phyloP scores from a whole-genome alignment of 176 grass and related monocot species.

The Eleusine coracana region DNA sequence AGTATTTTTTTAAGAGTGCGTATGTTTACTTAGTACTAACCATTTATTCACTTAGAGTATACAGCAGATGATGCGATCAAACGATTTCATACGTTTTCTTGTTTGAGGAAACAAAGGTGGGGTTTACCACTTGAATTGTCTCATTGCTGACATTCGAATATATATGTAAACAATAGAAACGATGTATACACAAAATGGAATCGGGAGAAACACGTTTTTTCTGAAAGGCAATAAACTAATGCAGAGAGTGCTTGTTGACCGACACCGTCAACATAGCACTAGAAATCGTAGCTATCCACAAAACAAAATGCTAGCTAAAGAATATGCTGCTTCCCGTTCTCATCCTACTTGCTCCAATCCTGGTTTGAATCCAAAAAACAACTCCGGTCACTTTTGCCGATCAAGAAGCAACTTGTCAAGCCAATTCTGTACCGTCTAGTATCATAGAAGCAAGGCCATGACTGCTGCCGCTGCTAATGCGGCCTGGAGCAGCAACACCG shows the following conservation, averaged over 20 bases:
- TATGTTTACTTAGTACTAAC: neutral
- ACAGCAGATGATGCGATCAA: conserved; percentile 4
- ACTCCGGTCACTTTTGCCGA: conserved; percentile 5
- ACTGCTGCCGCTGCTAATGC: conserved; percentile 21
- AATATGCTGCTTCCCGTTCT: conserved; percentile 39
- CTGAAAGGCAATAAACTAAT: conserved; percentile 22
- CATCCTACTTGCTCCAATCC: conserved; percentile 36
- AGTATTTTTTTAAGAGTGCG: too few species aligned
- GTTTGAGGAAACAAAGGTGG: too few species aligned
- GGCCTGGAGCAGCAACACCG: conserved; percentile 36
- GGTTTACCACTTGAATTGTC: neutral
- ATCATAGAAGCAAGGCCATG: conserved; percentile 43
- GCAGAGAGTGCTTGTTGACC: conserved; percentile 31
- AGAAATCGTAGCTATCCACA: conserved; percentile 39
- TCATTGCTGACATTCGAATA: neutral
- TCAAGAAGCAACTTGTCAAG: conserved; percentile 26
- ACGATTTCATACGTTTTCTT: neutral
- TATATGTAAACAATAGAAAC: neutral
- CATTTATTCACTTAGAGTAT: neutral
- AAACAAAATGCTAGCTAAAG: conserved; percentile 39
- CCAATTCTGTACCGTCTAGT: neutral
- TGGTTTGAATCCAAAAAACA: conserved; percentile 56
- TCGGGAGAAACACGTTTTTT: neutral
- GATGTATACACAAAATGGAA: conserved; percentile 38
- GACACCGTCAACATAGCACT: conserved; percentile 11